Conservation (phyloP, 2,329 filamentous ascomycete species). For the Coniella lustricola region DNA sequence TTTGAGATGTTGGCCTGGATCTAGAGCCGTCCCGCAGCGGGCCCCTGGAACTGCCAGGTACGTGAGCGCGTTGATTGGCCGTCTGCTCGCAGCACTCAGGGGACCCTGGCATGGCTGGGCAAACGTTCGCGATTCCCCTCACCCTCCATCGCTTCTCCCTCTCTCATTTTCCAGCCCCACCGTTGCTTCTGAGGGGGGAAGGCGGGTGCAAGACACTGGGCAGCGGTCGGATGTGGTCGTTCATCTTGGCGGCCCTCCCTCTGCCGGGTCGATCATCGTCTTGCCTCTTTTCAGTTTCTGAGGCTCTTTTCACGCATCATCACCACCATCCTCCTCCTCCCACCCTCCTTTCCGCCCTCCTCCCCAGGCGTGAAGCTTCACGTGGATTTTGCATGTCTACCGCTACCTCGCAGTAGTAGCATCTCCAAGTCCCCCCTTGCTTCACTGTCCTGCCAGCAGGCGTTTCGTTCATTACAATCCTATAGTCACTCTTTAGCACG, state of each 20-base stretch:
- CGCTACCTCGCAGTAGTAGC: slow-evolving; percentile 6
- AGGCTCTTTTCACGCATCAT: slow-evolving; percentile 7
- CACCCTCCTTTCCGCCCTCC: slow-evolving; percentile 13
- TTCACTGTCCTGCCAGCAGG: slow-evolving; percentile 46
- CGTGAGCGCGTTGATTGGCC: slow-evolving; percentile 14
- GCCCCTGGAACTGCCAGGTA: slow-evolving; percentile 13
- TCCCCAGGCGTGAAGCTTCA: slow-evolving; percentile 15
- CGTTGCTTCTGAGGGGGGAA: slow-evolving; percentile 4
- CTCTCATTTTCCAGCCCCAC: slow-evolving; percentile 16
- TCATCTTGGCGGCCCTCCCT: slow-evolving; percentile 12
- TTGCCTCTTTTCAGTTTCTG: slow-evolving; percentile 12
- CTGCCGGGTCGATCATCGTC: slow-evolving; percentile 14
- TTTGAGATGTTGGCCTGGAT: slow-evolving; percentile 12
- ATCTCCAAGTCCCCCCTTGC: slow-evolving; percentile 7
- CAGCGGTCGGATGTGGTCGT: slow-evolving; percentile 11
- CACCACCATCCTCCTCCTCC: slow-evolving; percentile 3
- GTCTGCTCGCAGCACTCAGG: slow-evolving; percentile 7
- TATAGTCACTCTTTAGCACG: slow-evolving; percentile 27
- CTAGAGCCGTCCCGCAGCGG: slow-evolving; percentile 5
- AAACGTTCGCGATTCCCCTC: slow-evolving; percentile 12
- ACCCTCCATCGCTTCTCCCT: slow-evolving; percentile 12
- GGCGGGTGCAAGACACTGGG: too few species aligned
- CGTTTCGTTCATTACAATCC: slow-evolving; percentile 46
- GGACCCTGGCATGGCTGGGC: slow-evolving; percentile 12
- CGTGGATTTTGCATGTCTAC: slow-evolving; percentile 13